These are phyloP conservation scores for Aegilops longissima DNA, from an alignment of 176 grass and related monocot species.

Conservation along the genomic window DNA sequence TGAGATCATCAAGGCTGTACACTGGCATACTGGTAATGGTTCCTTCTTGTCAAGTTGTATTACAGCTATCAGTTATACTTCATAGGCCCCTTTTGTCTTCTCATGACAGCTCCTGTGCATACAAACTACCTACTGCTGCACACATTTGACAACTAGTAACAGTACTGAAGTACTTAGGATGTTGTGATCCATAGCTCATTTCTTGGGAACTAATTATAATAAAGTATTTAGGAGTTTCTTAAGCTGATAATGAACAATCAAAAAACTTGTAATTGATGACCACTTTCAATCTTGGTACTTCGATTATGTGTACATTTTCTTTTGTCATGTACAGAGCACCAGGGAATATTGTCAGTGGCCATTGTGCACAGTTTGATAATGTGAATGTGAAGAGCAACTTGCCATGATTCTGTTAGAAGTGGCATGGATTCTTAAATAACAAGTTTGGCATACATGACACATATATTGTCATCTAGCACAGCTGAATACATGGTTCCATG, in stretches of 20 bases:
- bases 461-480: not conserved
- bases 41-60: slow-evolving; percentile 8
- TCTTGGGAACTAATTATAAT: not conserved
- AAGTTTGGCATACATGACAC: not conserved
- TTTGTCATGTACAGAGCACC: slow-evolving; percentile 3
- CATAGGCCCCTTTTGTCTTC: not conserved
- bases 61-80: slow-evolving; percentile 21
- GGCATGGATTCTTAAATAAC: not conserved
- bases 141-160: not conserved
- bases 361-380: not conserved
- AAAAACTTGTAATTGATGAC: not conserved
- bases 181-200: not conserved
- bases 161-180: not conserved
- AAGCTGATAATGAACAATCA: not conserved
- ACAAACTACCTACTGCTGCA: not conserved
- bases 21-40: slow-evolving; percentile 45
- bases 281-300: slow-evolving; percentile 15
- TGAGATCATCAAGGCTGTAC: slow-evolving; percentile 34
- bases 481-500: not conserved
- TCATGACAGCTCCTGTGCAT: slow-evolving; percentile 3
- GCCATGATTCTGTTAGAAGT: not conserved
- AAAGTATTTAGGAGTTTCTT: not conserved
- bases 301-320: not conserved
- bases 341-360: not conserved
- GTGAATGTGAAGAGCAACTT: not conserved